Evolutionary conservation across 2,329 filamentous ascomycete species (phyloP).

Genomic region (Lachnellula occidentalis): DNA sequence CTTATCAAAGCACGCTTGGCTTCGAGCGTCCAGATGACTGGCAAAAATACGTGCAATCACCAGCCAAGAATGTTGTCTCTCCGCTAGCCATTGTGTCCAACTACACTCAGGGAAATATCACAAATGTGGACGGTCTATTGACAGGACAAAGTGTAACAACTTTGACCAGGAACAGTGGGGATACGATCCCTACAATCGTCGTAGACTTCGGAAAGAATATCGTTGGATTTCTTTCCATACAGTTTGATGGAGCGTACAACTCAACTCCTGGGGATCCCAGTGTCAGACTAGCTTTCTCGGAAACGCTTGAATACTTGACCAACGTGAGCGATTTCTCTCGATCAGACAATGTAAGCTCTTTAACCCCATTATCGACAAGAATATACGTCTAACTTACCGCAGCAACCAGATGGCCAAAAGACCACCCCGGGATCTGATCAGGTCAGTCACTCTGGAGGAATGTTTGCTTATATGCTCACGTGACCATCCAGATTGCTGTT

Average conservation of each 20-base stretch:
- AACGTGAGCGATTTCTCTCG: conserved; percentile 44
- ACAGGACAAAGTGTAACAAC: conserved; percentile 29
- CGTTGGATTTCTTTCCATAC: conserved; percentile 39
- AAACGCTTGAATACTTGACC: conserved; percentile 40
- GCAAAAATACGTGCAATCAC: conserved; percentile 38
- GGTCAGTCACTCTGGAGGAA: conserved; percentile 23
- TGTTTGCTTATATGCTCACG: conserved; percentile 2
- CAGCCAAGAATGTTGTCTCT: conserved; percentile 29
- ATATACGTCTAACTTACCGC: conserved; percentile 1
- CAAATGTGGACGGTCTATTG: conserved; percentile 34
- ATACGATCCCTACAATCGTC: conserved; percentile 34
- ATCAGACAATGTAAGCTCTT: conserved; percentile 38
- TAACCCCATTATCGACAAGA: neutral
- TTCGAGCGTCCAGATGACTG: conserved; percentile 22
- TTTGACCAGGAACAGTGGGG: conserved; percentile 23
- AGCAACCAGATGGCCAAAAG: conserved; percentile 26
- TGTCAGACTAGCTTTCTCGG: conserved; percentile 44
- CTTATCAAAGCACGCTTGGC: neutral
- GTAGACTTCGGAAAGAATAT: conserved; percentile 47
- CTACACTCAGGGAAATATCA: conserved; percentile 35
- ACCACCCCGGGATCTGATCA: conserved; percentile 45
- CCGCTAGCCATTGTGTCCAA: conserved; percentile 31
- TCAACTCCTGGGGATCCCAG: conserved; percentile 35
- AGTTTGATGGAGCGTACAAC: conserved; percentile 34
- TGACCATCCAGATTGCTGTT: conserved; percentile 38